Evolutionary conservation across 441 rosid genomes (phyloP), one percentile per base, ranked within the genome.

Genomic region (Corymbia calophylla): DNA sequence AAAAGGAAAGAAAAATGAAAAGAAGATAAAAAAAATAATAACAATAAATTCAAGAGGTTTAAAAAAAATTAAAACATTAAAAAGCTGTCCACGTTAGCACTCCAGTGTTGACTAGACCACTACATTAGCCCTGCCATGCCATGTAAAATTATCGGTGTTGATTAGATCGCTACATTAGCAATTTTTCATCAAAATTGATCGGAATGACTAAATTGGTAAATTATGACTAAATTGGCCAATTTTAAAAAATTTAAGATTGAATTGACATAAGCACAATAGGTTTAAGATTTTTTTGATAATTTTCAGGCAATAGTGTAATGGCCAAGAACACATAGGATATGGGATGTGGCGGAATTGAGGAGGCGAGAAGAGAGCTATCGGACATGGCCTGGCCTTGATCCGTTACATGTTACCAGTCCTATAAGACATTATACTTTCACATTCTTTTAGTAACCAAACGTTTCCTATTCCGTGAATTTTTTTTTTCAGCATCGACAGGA

Each of bases 91-190:
- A 39, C 44, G 44, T 39, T 39, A 39, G 44, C 44, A 39, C 44
- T 39, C 44, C 44, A 39, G 44, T 39, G 44, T 39, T 39, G 44
- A 39, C 44, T 39, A 39, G 44, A 39, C 44, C 44, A 39, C 44
- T 58, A 58, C 3, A 4, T 58, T 13, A 58, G 25, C 14, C 0
- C 2, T 0, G 3, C 25, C 5, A 58, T 58, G n/a, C 3, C 1
- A 4, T 3, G 64, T 23, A 4, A 0, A 0, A 58, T 5, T 58
- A 58, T 25, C 2, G 25, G 10, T 0, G 0, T 0, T 23, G 0
- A 23, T 1, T 25, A 58, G n/a, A 58, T 58, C 12, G 13, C 25
- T 3, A 4, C 25, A 3, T 25, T 58, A 25, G 64, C 1, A 4
- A 25, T 25, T 6, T 56, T 1, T 11, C 0, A 58, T 58, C 14